Conservation (phyloP, 805 yeast species). For the Peterozyma toletana region DNA sequence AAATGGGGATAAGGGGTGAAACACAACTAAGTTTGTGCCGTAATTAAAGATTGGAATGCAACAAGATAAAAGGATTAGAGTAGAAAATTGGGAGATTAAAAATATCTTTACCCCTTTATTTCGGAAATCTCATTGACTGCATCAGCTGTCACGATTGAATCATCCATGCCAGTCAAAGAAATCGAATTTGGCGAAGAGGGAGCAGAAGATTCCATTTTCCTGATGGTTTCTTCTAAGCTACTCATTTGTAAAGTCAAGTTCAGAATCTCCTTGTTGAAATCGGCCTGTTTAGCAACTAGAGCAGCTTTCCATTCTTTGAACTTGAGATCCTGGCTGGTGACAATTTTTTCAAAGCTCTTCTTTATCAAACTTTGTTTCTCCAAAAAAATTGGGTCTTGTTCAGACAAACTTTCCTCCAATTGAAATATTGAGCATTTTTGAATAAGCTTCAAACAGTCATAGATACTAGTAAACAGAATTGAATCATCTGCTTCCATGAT, state of each 20-base stretch:
- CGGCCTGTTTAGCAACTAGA: slow-evolving; percentile 46
- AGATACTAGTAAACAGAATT: slow-evolving; percentile 11
- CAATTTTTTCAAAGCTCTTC: slow-evolving; percentile 33
- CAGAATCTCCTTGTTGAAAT: slow-evolving; percentile 48
- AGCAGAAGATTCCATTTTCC: slow-evolving; percentile 2
- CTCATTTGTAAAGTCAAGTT: slow-evolving; percentile 27
- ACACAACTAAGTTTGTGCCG: too few relatives aligned
- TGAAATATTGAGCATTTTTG: slow-evolving; percentile 25
- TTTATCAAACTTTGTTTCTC: slow-evolving; percentile 36
- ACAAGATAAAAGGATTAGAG: too few relatives aligned
- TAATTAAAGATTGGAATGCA: too few relatives aligned
- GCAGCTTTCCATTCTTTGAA: slow-evolving; percentile 59
- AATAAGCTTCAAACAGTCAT: slow-evolving; percentile 31
- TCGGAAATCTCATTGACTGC: too few relatives aligned
- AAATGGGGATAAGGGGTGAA: too few relatives aligned
- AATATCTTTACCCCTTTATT: too few relatives aligned
- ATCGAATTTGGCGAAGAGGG: background rate
- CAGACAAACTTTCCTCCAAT: slow-evolving; percentile 31
- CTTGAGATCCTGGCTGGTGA: slow-evolving; percentile 42
- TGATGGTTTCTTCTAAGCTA: slow-evolving; percentile 24
- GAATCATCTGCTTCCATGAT: background rate
- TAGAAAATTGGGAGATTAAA: too few relatives aligned
- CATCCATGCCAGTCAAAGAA: too few relatives aligned
- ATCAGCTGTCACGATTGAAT: too few relatives aligned
- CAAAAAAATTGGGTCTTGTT: slow-evolving; percentile 38